These are phyloP conservation scores for Funneliformis geosporum DNA, from an alignment of 192 early-diverging fungal genomes.

Conservation along the genomic window DNA sequence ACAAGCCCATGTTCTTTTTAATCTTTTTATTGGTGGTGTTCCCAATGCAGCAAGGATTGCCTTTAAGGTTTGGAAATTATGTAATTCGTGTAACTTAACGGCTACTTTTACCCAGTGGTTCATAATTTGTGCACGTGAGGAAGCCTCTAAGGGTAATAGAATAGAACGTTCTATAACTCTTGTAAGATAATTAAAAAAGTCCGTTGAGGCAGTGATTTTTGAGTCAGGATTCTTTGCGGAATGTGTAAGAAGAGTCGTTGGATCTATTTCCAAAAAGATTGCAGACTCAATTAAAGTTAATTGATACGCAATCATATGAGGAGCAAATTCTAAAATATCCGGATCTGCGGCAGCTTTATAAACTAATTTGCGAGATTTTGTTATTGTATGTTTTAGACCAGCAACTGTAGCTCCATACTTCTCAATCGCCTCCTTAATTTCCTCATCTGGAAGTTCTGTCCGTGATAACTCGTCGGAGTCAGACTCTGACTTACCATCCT, in stretches of 20 bases:
- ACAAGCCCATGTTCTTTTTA: slow-evolving; percentile 72
- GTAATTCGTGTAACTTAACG: slow-evolving; percentile 52
- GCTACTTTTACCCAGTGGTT: slow-evolving; percentile 74
- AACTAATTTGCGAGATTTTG: slow-evolving; percentile 51
- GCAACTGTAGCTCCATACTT: slow-evolving; percentile 48
- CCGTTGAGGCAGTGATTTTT: slow-evolving; percentile 64
- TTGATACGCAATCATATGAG: slow-evolving; percentile 67
- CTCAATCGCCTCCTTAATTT: slow-evolving; percentile 47
- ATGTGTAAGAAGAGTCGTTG: slow-evolving; percentile 59
- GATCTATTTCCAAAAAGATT: slow-evolving; percentile 66
- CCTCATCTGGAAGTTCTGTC: slow-evolving; percentile 40
- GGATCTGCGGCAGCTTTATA: slow-evolving; percentile 55
- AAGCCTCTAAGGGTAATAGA: slow-evolving; percentile 57
- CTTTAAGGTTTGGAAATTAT: slow-evolving; percentile 74
- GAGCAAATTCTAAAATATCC: slow-evolving; percentile 57
- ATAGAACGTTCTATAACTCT: slow-evolving; percentile 73
- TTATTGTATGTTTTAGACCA: slow-evolving; percentile 53
- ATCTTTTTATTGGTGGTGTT: slow-evolving; percentile 67
- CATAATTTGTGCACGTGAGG: slow-evolving; percentile 60
- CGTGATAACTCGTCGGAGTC: slow-evolving; percentile 27
- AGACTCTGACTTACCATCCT: slow-evolving; percentile 14
- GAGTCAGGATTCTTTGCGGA: slow-evolving; percentile 60
- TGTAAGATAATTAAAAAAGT: slow-evolving; percentile 84
- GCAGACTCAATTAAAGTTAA: slow-evolving; percentile 69
- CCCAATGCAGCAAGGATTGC: slow-evolving; percentile 67